phyloP scores from a whole-genome alignment of 371 early-diverging fungal species.

The Cokeromyces recurvatus region DNA sequence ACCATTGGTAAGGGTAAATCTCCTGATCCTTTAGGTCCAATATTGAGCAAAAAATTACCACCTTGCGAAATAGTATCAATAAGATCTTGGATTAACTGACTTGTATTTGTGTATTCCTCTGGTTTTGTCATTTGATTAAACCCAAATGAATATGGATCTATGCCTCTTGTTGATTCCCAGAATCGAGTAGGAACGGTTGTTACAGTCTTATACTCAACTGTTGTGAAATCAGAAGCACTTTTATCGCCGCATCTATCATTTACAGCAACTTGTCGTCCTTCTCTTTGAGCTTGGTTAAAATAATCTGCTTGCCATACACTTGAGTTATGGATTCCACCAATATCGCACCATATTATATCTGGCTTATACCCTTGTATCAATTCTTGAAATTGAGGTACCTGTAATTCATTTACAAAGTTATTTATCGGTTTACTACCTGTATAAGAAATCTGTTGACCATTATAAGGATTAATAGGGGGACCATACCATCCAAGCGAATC shows the following conservation, averaged over 20 bases:
- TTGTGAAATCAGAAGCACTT: slow-evolving; percentile 31
- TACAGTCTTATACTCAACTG: slow-evolving; percentile 24
- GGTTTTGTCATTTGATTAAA: slow-evolving; percentile 24
- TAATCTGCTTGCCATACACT: slow-evolving; percentile 26
- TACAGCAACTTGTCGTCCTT: slow-evolving; percentile 15
- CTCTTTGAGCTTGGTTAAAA: slow-evolving; percentile 14
- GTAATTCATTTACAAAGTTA: slow-evolving; percentile 34
- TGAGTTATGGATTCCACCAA: slow-evolving; percentile 38
- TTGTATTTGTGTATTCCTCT: slow-evolving; percentile 20
- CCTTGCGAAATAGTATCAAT: slow-evolving; percentile 25
- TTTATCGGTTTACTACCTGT: slow-evolving; percentile 18
- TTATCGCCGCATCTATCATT: slow-evolving; percentile 33
- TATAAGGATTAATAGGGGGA: slow-evolving; percentile 27
- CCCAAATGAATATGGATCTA: slow-evolving; percentile 38
- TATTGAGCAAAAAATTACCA: slow-evolving; percentile 27
- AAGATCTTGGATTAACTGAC: slow-evolving; percentile 17
- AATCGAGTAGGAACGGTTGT: slow-evolving; percentile 16
- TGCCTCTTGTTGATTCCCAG: slow-evolving; percentile 42
- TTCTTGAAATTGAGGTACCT: slow-evolving; percentile 32
- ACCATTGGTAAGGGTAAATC: slow-evolving; percentile 12
- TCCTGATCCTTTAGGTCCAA: slow-evolving; percentile 30
- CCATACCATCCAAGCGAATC: slow-evolving; percentile 30
- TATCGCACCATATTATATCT: slow-evolving; percentile 40
- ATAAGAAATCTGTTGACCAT: slow-evolving; percentile 12
- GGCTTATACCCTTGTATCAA: slow-evolving; percentile 23